Evolutionary conservation across 1,284 basidiomycete genomes (phyloP).

Genomic region (Cryptococcus floricola): DNA sequence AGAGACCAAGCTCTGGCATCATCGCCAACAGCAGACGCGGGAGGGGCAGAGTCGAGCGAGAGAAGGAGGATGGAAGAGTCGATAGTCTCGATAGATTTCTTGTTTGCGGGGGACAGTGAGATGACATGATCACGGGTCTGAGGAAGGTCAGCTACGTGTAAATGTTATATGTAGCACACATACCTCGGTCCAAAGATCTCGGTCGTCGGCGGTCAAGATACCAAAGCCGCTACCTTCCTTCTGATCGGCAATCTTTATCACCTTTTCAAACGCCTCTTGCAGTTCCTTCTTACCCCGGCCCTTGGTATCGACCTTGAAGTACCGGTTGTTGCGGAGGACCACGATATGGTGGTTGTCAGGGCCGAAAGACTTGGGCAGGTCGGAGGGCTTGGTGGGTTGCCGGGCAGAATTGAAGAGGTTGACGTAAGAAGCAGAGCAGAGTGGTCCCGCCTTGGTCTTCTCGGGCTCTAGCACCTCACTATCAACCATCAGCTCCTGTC

Average conservation of each 20-base stretch:
- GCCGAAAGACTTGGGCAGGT: constrained; percentile 80
- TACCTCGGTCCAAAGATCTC: constrained; percentile 85
- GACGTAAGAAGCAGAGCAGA: constrained; percentile 95
- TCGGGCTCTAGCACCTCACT: constrained; percentile 85
- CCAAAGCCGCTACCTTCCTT: constrained; percentile 55
- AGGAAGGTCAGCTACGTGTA: not conserved
- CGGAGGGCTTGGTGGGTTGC: constrained; percentile 76
- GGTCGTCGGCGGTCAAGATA: constrained; percentile 80
- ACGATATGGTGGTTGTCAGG: constrained; percentile 80
- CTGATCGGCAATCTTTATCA: constrained; percentile 66
- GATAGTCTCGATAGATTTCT: constrained; percentile 68
- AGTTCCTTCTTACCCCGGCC: constrained; percentile 68
- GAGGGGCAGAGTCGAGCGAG: constrained; percentile 63
- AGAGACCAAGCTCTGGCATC: constrained; percentile 78
- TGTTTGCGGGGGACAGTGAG: constrained; percentile 63
- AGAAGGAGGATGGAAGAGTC: constrained; percentile 87
- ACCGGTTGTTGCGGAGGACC: constrained; percentile 86
- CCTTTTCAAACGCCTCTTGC: constrained; percentile 72
- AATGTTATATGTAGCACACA: constrained; percentile 19
- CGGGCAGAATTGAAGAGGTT: constrained; percentile 93
- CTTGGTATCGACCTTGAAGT: constrained; percentile 72
- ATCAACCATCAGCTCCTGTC: constrained; percentile 1
- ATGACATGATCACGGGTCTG: constrained; percentile 66
- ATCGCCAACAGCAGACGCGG: constrained; percentile 24
- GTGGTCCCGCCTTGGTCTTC: constrained; percentile 70